Base-by-base conservation (phyloP, 1,139 yeast genomes). In the Pneumocystis oryctolagi region DNA sequence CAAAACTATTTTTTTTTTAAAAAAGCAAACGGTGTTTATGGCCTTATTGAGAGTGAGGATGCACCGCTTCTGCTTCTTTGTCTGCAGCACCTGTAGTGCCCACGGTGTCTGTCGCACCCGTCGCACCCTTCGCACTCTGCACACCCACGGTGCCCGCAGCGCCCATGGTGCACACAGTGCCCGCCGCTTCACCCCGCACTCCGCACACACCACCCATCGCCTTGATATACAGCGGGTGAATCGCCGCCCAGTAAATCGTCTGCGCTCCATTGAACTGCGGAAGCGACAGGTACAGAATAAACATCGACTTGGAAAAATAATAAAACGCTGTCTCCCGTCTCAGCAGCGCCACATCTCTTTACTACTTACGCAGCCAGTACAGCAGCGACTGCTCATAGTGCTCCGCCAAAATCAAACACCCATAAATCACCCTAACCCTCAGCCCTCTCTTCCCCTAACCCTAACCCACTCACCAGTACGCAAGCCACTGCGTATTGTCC, bases 321-420 rank as follows among this genome's bases (percentile, higher is more conserved):
- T 92, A 92, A 74, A 92, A 89, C 71, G 99, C 55, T 47, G 20
- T 5, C 5, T 32, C 5, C 40, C 37, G 37, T 12, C n/a, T n/a
- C 30, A 40, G 25, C 2, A 9, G 0, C 14, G 20, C 30, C 6
- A 9, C 20, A 14, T 5, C 25, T 28, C 12, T 5, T n/a, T 14
- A 18, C 12, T n/a, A 40, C 18, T 9, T 66, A 37, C 58, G 63
- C 28, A 59, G 20, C 34, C 68, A 68, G 66, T 67, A 67, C 67
- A 90, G 80, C 70, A 94, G 85, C 57, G 96, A 85, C 72, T 84
- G 83, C 66, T 96, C 85, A 97, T 97, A 92, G 80, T 89, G 92
- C 78, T 92, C 99, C 71, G 89, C 72, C 62, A 92, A 92, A 73
- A 85, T 87, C 78, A 92, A 83, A 71, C 84, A 84, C 39, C 97